Base-by-base conservation (phyloP, 116 monocot genomes). In the Zostera marina region DNA sequence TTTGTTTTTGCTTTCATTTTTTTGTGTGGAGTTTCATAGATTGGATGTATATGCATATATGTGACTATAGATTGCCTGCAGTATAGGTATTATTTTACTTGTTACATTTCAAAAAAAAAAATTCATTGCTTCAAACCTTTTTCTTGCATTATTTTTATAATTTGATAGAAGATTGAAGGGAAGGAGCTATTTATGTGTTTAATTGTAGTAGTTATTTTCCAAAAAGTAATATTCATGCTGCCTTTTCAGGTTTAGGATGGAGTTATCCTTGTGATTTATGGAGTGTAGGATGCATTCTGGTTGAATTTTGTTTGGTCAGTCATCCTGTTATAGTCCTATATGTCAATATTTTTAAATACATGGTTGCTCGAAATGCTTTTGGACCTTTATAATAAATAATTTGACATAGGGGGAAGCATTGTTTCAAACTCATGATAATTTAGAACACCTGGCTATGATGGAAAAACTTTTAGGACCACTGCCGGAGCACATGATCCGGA, bases 361-460 rank as follows among this genome's bases (percentile, higher is more conserved):
- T 62, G 61, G 12, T 47, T 46, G 42, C 25, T 47, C n/a, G 4
- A 56, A 3, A 20, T 42, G 16, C 17, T 10, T 47, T 15, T 48
- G 17, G 42, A 12, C 19, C 39, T 17, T n/a, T 0, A 32, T 7
- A 17, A 17, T 13, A 42, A 11, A 22, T 9, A 42, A 51, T 10
- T 52, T 32, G 11, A 60, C 67, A 8, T 53, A 87, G 93, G 93
- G 93, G 17, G 81, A 75, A 73, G 87, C 84, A 53, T 67, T 93
- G 39, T 93, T 92, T 74, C 92, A 87, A 41, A 92, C 92, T 3
- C 92, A 92, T 68, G 92, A 92, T 53, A 92, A 92, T 70, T 70
- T 92, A 62, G 92, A 92, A 61, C 92, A 92, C 57, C 61, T 92
- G 56, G 92, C 87, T 2, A 92, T 92, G 92, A 92, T 87, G 92